phyloP scores from a whole-genome alignment of 306 rosid genomes.

The Inga leiocalycina region DNA sequence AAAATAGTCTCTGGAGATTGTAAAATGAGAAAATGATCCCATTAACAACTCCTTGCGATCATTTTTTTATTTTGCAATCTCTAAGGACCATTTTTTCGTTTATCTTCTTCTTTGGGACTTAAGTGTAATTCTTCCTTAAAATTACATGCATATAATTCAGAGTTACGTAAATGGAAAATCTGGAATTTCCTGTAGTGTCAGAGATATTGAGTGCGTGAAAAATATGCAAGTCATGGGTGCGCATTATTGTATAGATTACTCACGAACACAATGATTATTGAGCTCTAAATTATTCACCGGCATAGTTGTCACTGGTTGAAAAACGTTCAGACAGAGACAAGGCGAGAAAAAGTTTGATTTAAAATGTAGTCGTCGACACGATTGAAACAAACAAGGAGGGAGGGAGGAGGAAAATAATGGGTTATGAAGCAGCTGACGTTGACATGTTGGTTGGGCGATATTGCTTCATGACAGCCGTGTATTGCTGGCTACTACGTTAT shows the following conservation, averaged over 20 bases:
- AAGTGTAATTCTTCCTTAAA: not conserved
- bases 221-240: not conserved
- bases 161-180: not conserved
- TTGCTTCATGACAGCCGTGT: not conserved
- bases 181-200: not conserved
- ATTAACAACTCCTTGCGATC: no score
- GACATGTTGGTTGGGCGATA: not conserved
- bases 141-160: not conserved
- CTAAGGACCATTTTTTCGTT: no score
- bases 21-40: no score
- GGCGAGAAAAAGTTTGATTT: not conserved
- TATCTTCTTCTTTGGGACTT: no score
- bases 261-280: slow-evolving; percentile 27
- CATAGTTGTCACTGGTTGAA: slow-evolving; percentile 11
- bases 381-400: not conserved
- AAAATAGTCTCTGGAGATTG: no score
- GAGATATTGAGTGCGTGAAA: not conserved
- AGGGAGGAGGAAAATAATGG: not conserved
- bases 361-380: slow-evolving; percentile 18
- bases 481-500: not conserved
- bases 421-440: not conserved
- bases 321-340: not conserved
- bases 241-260: not conserved
- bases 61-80: no score
- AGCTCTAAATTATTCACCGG: slow-evolving; percentile 13